These are phyloP conservation scores for Lupinus albus DNA, from an alignment of 306 rosid genomes.

Conservation along the genomic window DNA sequence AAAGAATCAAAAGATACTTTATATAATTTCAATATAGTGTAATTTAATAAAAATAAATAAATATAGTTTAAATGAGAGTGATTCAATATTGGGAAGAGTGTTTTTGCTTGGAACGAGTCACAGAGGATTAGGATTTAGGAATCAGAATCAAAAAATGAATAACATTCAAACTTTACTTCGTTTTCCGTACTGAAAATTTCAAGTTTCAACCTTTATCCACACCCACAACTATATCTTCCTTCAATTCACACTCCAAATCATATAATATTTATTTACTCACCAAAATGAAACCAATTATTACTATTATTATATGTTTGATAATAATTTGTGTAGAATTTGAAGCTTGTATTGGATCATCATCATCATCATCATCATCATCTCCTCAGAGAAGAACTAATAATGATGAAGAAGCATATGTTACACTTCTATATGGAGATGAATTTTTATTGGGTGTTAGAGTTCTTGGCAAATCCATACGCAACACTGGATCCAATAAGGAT, in stretches of 20 bases:
- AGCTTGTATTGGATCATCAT: conserved; percentile 38
- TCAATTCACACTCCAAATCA: conserved; percentile 1
- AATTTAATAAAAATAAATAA: no score
- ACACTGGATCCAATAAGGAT: conserved; percentile 79
- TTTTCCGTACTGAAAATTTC: conserved; percentile 33
- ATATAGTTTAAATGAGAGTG: no score
- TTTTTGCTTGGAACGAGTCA: no score
- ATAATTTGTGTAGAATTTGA: conserved; percentile 17
- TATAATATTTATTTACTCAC: no score
- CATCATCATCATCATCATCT: no score
- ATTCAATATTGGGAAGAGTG: no score
- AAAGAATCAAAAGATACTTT: no score
- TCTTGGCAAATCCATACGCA: conserved; percentile 87
- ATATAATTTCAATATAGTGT: no score
- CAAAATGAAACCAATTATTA: no score
- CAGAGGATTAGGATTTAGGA: no score
- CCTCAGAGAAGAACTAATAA: conserved; percentile 40
- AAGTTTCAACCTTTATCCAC: conserved; percentile 12
- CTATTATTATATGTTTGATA: not conserved
- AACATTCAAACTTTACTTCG: not conserved
- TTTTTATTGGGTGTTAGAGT: conserved; percentile 93
- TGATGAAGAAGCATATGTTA: conserved; percentile 72
- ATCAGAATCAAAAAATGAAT: no score
- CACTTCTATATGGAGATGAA: conserved; percentile 95
- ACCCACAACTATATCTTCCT: not conserved